Evolutionary conservation across 106 monocot genomes (phyloP).

Genomic region (Narthecium ossifragum): DNA sequence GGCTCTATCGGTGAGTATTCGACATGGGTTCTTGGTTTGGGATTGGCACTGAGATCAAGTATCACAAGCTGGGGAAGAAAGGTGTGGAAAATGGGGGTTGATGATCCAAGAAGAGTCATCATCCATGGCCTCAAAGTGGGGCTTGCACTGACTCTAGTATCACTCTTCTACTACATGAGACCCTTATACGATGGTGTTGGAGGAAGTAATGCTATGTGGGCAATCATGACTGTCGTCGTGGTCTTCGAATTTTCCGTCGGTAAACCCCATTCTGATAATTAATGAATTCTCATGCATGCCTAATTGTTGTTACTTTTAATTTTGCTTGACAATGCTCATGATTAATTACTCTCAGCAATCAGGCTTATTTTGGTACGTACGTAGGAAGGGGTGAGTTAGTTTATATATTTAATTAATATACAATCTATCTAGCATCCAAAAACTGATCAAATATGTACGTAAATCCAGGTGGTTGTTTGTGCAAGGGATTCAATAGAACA

Average conservation of each 20-base stretch:
- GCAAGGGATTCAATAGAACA: constrained; percentile 61
- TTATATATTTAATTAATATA: background rate
- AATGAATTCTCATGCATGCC: too few relatives aligned
- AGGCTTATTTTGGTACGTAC: background rate
- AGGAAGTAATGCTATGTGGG: constrained; percentile 47
- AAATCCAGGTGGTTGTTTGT: constrained; percentile 53
- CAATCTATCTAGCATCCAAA: too few relatives aligned
- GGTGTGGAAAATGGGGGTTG: constrained; percentile 16
- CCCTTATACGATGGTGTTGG: constrained; percentile 65
- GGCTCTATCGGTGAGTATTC: constrained; percentile 1
- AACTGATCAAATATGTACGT: too few relatives aligned
- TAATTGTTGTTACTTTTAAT: too few relatives aligned
- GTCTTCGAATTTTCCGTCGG: constrained; percentile 60
- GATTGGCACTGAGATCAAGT: background rate
- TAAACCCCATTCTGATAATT: constrained; percentile 4
- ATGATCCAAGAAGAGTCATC: constrained; percentile 44
- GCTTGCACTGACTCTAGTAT: constrained; percentile 42
- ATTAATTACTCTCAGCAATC: background rate
- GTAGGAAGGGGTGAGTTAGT: too few relatives aligned
- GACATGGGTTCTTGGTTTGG: constrained; percentile 4
- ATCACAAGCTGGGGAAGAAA: constrained; percentile 2
- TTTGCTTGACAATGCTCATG: too few relatives aligned
- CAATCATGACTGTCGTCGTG: constrained; percentile 58
- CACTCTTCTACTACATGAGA: constrained; percentile 47
- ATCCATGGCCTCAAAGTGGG: constrained; percentile 52